Percentiles rank a stretch among this genome's conserved stretches.
Conservation (phyloP, 768 basidiomycete genomes). For the Boletus rubescentipes region DNA sequence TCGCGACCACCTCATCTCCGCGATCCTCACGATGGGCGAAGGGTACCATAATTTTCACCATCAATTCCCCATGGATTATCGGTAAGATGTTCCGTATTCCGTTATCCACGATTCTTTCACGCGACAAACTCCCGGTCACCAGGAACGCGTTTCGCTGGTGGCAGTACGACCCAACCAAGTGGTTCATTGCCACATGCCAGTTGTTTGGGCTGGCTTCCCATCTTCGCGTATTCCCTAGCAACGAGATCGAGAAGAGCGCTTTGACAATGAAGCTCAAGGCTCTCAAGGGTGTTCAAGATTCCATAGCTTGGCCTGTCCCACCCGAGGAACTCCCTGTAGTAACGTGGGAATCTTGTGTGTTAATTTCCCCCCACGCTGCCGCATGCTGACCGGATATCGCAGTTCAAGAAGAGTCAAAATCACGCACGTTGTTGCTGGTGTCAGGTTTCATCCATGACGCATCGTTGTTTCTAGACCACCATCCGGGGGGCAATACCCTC, state of each 20-base stretch:
- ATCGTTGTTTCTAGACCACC: constrained; percentile 66
- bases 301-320: constrained; percentile 57
- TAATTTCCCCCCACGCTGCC: neutral
- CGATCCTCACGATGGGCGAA: constrained; percentile 74
- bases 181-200: constrained; percentile 74
- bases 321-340: constrained; percentile 69
- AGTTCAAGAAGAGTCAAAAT: constrained; percentile 70
- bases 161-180: constrained; percentile 68
- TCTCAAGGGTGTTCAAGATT: constrained; percentile 62
- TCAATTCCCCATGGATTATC: constrained; percentile 79
- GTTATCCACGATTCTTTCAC: constrained; percentile 2
- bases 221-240: constrained; percentile 82
- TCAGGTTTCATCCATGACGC: constrained; percentile 89
- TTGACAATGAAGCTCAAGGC: constrained; percentile 82
- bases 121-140: neutral
- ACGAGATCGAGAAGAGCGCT: constrained; percentile 82
- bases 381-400: constrained; percentile 1
- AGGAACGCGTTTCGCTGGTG: constrained; percentile 78
- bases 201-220: constrained; percentile 72
- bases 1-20: constrained; percentile 77
- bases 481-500: constrained; percentile 73
- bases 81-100: constrained; percentile 9
- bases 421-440: constrained; percentile 65
- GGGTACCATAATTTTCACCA: constrained; percentile 80
- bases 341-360: constrained; percentile 78